Evolutionary conservation across 805 yeast genomes (phyloP).

Genomic region (Yamadazyma nakazawae): DNA sequence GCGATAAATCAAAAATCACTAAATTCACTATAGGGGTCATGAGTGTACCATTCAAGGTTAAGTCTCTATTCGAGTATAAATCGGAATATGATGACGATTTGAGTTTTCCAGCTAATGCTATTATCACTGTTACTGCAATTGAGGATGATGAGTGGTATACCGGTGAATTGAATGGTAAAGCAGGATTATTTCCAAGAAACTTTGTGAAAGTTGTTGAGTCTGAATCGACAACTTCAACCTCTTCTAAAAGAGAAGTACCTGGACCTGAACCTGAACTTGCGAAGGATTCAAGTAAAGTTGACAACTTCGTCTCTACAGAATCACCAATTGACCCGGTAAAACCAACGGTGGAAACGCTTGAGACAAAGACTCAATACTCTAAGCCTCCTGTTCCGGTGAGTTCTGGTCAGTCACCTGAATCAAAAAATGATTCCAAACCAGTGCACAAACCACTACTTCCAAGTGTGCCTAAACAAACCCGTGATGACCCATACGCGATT

Average conservation of each 20-base stretch:
- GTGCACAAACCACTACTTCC: neutral
- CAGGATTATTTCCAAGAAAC: slow-evolving; percentile 85
- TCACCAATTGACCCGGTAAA: neutral
- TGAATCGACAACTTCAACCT: slow-evolving; percentile 5
- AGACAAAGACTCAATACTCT: neutral
- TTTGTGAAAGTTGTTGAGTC: slow-evolving; percentile 54
- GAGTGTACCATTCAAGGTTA: slow-evolving; percentile 58
- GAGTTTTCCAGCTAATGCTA: slow-evolving; percentile 62
- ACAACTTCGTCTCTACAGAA: neutral
- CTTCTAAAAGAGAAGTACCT: no score
- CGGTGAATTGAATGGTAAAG: slow-evolving; percentile 61
- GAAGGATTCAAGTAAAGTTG: neutral
- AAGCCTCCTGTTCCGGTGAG: neutral
- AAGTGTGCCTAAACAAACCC: slow-evolving; percentile 22
- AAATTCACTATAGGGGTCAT: neutral
- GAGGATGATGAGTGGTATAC: slow-evolving; percentile 93
- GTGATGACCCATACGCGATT: slow-evolving; percentile 45
- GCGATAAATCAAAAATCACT: neutral
- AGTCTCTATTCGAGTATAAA: slow-evolving; percentile 63
- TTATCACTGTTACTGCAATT: slow-evolving; percentile 68
- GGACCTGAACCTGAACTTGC: slow-evolving; percentile 3
- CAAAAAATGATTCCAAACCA: neutral
- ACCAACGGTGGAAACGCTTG: neutral
- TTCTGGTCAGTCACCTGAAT: neutral
- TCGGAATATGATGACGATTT: slow-evolving; percentile 77